Conservation (phyloP, 176 grass and related monocot species). For the Chrysopogon serrulatus region DNA sequence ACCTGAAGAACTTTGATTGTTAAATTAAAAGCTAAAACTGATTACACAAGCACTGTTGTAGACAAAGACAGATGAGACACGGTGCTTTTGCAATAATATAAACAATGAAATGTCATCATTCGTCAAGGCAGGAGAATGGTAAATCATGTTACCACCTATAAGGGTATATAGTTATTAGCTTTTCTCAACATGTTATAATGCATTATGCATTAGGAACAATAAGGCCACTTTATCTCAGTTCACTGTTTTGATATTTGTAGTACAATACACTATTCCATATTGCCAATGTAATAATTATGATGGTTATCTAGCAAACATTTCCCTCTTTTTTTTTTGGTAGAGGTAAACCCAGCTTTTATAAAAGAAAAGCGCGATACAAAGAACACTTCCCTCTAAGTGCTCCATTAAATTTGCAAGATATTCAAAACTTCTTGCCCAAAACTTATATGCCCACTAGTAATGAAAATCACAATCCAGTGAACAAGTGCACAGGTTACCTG, state of each 20-base stretch:
- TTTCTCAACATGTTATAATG: not conserved
- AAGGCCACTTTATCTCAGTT: not conserved
- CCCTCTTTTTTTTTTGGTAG: no score
- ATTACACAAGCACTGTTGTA: not conserved
- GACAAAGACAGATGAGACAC: not conserved
- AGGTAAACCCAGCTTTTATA: no score
- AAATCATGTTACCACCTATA: not conserved
- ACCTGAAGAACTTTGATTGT: conserved; percentile 52
- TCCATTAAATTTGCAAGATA: conserved; percentile 6
- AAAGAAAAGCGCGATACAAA: no score
- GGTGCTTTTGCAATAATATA: not conserved
- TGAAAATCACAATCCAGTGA: not conserved
- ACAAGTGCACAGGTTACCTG: conserved; percentile 35
- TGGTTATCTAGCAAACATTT: conserved; percentile 1
- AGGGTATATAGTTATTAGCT: not conserved
- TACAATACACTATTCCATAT: not conserved
- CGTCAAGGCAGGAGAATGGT: not conserved
- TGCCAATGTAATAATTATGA: not conserved
- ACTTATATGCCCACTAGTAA: not conserved
- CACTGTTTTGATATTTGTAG: not conserved
- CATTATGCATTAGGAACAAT: not conserved
- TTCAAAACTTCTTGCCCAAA: not conserved
- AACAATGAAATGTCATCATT: not conserved
- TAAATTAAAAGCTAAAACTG: not conserved
- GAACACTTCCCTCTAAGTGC: not conserved